Base-by-base conservation (phyloP, 371 early-diverging fungal species). In the Umbelopsis sp. region DNA sequence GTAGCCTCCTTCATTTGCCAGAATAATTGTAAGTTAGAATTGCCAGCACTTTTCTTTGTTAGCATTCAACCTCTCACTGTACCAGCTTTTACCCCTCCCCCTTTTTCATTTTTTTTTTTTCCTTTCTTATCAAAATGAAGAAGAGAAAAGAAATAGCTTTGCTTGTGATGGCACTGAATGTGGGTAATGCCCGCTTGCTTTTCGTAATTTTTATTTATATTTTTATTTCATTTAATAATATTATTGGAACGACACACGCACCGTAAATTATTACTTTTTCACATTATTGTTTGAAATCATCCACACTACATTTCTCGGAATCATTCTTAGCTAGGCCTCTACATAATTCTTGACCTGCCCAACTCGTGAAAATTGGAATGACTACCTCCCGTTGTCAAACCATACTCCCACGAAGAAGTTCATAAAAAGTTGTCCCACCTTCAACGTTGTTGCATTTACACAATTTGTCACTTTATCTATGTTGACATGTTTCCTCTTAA, bases 11-110 rank as follows among this genome's bases (percentile, higher is more conserved):
- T 9, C 14, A 14, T 16, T 35, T 29, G 35, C 35, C 29, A 29
- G 35, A 57, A 16, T 35, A 57, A 25, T 57, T 57, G 57, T 57
- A 57, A 57, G 35, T 35, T 57, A 14, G 9, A 57, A 41, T 41
- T 41, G 41, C 41, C 7, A 32, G 14, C 16, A 35, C 8, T 32
- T 57, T 22, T 22, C 22, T 22, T 29, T 29, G 29, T 35, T 35
- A 57, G 57, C 57, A 57, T 57, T 52, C 35, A 29, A 57, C 35
- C 57, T 57, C 22, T 57, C 35, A 57, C 35, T 57, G 57, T 57
- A 57, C 18, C 57, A 29, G 57, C 41, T 57, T 57, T 24, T 57
- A 57, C 35, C 57, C 10, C 29, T 57, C 35, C 37, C 53, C 29
- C 57, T 18, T 25, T 53, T 35, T 14, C 29, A 35, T 57, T 57